phyloP scores from a whole-genome alignment of 495 filamentous ascomycete genomes.

The Tuber magnatum region DNA sequence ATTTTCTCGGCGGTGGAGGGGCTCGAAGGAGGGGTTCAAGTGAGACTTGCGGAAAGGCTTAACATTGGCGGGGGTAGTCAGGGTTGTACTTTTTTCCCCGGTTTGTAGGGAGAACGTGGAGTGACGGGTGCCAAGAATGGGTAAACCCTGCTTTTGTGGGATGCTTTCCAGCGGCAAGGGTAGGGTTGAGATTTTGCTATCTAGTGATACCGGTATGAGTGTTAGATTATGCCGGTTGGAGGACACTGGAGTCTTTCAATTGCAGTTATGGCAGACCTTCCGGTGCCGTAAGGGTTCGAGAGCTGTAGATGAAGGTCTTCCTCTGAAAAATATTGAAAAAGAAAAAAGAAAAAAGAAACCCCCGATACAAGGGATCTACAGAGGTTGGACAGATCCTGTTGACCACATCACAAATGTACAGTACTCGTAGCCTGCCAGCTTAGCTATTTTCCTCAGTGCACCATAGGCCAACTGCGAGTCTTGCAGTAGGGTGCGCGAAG shows the following conservation, averaged over 20 bases:
- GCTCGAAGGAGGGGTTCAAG: neutral
- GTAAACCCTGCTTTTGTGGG: neutral
- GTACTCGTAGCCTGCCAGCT: no score
- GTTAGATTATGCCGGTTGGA: neutral
- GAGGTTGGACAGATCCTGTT: neutral
- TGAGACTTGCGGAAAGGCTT: neutral
- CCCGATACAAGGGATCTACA: neutral
- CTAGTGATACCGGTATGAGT: neutral
- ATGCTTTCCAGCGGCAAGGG: neutral
- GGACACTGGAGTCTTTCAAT: neutral
- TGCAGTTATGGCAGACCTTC: neutral
- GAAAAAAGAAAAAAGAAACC: no score
- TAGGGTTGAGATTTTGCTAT: neutral
- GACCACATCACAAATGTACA: neutral
- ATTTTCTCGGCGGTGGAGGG: neutral
- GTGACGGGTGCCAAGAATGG: neutral
- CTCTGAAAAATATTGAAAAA: neutral
- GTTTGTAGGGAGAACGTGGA: neutral
- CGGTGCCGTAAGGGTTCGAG: neutral
- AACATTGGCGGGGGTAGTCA: neutral
- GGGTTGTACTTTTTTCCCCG: neutral
- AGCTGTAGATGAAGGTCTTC: neutral
- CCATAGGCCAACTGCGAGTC: no score
- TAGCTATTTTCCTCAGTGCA: no score
- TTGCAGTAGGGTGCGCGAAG: no score